These are phyloP conservation scores for Apophysomyces ossiformis DNA, from an alignment of 371 early-diverging fungal species.

Conservation along the genomic window DNA sequence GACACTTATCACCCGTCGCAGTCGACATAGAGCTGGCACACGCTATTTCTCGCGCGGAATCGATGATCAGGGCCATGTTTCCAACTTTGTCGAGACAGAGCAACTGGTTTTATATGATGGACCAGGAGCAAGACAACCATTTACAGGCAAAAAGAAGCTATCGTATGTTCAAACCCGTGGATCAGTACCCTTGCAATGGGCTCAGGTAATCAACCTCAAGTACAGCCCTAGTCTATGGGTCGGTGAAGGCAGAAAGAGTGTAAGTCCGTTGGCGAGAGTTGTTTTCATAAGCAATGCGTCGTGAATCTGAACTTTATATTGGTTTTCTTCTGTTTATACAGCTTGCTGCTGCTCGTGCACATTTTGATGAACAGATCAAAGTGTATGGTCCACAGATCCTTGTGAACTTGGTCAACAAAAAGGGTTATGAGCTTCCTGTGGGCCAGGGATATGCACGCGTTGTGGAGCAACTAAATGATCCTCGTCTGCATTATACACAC, in stretches of 20 bases:
- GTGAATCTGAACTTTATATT: neutral
- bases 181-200: conserved; percentile 98
- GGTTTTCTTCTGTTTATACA: conserved; percentile 14
- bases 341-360: conserved; percentile 62
- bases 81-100: conserved; percentile 99
- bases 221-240: conserved; percentile 91
- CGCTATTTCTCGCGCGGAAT: conserved; percentile 97
- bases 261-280: conserved; percentile 34
- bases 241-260: conserved; percentile 68
- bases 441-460: conserved; percentile 80
- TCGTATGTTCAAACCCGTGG: conserved; percentile 96
- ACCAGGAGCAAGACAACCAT: conserved; percentile 17
- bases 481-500: conserved; percentile 75
- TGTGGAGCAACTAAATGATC: conserved; percentile 64
- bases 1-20: conserved; percentile 84
- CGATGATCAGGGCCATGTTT: conserved; percentile 91
- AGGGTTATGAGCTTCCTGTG: conserved; percentile 86
- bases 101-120: conserved; percentile 78
- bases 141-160: conserved; percentile 46
- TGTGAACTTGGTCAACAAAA: conserved; percentile 91
- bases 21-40: conserved; percentile 79
- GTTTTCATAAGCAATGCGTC: neutral
- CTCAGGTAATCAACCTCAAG: conserved; percentile 87
- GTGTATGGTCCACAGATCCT: conserved; percentile 83
- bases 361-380: conserved; percentile 72